Base-by-base conservation (phyloP, 1,139 yeast genomes). In the Nakaseomyces kungkrabaensis region DNA sequence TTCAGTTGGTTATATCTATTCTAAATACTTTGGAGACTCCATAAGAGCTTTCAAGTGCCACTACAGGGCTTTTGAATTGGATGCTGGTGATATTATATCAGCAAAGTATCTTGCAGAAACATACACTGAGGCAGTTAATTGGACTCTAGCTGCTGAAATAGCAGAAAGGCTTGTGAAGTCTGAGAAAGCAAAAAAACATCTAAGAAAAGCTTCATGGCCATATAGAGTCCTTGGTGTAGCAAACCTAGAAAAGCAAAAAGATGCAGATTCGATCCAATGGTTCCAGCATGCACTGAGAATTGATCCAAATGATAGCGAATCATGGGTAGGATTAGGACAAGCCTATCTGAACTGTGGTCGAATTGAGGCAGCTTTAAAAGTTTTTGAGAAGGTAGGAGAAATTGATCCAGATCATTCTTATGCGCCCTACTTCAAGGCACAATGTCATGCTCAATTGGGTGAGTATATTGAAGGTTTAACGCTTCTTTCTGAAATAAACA, bases 291-390 rank as follows among this genome's bases (percentile, higher is more conserved):
- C 96, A 0, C 71, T 94, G 50, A 75, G 97, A 54, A 71, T 85
- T 56, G 72, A 81, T 37, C 72, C 85, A 0, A 61, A 65, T 51
- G 97, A 92, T 67, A 66, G 77, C 7, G 82, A 85, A 57, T 82
- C 96, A 10, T 90, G 97, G 97, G 74, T 85, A 27, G 97, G 97
- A 0, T 72, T 92, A 37, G 98, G 98, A 24, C 98, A 94, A 65
- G 94, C 97, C 0, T 92, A 92, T 64, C 73, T 76, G 51, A 78
- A 81, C 44, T 80, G 95, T 66, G 98, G 98, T 5, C 75, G 96
- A 54, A 72, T 82, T 46, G 92, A 85, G 52, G 95, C 97, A 2
- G 88, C 96, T 0, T 75, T 78, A 7, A 89, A 85, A 62, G 97
- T 94, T 1, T 86, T 89, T 59, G 73, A 72, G 38, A 81, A 81